Evolutionary conservation across 169 alveolate genomes (phyloP), one percentile per base, ranked within the genome.

Genomic region (Toxoplasma gondii): DNA sequence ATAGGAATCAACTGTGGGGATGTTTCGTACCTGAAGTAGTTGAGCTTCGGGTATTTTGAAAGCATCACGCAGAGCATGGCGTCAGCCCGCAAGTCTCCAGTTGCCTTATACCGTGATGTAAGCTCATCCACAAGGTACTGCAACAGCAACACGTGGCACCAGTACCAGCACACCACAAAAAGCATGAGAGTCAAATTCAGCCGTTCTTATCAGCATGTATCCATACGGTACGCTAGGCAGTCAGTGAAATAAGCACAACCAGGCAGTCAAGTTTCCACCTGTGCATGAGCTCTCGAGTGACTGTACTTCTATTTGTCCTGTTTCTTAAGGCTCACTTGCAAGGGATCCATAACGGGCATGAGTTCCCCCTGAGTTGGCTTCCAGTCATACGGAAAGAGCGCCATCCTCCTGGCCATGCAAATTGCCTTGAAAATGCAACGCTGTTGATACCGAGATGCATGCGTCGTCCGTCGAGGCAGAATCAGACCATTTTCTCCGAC

Each of bases 271-370:
- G 74, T 27, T 22, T 64, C 74, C 74, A 64, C 31, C 34, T 64
- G 22, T 4, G 74, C 24, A 64, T 64, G 74, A 64, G 22, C 74
- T 1, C 24, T 64, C 31, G 74, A 64, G 22, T 19, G 74, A 7
- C 24, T 19, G 67, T 64, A 16, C 7, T 16, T 64, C 34, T 22
- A 19, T 27, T 27, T 4, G 31, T 16, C 74, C 74, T n/a, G n/a
- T 64, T 64, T 64, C 34, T 64, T 64, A 19, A 41, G 45, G 86
- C 43, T 16, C 86, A 81, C 93, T 36, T 81, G 80, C 34, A 96
- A 94, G 1, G 98, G 98, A 92, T 97, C 97, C 97, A 97, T 96
- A 41, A 97, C 80, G 34, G 98, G 98, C 83, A 97, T 97, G 49
- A 95, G 87, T 64, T 97, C 98, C 58, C 96, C 94, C 41, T 91